Percentiles rank a stretch among this genome's conserved stretches.
These are phyloP conservation scores for Debaryomyces singareniensis DNA, from an alignment of 1,139 yeast genomes.

Conservation along the genomic window DNA sequence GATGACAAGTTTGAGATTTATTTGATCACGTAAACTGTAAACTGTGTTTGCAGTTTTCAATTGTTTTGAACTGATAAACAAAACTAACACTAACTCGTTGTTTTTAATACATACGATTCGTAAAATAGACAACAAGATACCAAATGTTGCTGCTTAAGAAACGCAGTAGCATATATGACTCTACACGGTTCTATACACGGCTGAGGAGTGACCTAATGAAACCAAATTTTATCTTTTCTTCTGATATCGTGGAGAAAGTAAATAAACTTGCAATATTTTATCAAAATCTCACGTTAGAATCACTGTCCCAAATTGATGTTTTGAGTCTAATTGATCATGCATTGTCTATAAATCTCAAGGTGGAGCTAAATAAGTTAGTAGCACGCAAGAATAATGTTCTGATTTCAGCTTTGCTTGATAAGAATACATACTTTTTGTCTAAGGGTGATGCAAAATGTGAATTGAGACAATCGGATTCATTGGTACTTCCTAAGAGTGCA, in stretches of 20 bases:
- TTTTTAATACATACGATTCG: no score
- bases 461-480: background rate
- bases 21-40: conserved; percentile 2
- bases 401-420: conserved; percentile 28
- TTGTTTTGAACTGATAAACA: background rate
- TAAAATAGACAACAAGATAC: no score
- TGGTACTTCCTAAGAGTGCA: background rate
- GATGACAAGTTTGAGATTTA: conserved; percentile 1
- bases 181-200: background rate
- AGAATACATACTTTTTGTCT: conserved; percentile 30
- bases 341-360: conserved; percentile 20
- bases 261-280: conserved; percentile 3
- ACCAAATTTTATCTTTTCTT: conserved; percentile 37
- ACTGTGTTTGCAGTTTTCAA: background rate
- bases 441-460: conserved; percentile 19
- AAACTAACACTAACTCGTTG: background rate
- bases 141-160: background rate
- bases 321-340: conserved; percentile 5
- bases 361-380: conserved; percentile 32
- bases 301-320: conserved; percentile 5
- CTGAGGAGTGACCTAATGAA: conserved; percentile 20
- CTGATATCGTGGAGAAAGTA: conserved; percentile 26
- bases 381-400: conserved; percentile 22
- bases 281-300: conserved; percentile 4
- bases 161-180: background rate